Conservation (phyloP, 1,284 basidiomycete genomes). For the Amylostereum areolatum region DNA sequence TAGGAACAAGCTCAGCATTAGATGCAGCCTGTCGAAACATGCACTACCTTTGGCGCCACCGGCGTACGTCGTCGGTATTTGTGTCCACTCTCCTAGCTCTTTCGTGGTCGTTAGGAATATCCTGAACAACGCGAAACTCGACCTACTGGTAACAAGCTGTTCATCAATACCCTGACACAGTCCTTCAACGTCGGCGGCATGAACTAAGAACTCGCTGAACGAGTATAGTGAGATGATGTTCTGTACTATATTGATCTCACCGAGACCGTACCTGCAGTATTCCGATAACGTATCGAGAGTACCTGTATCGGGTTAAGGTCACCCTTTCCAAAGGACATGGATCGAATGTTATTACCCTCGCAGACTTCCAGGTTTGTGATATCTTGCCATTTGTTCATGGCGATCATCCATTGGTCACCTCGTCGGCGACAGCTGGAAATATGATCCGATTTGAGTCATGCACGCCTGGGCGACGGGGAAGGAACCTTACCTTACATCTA, state of each 20-base stretch:
- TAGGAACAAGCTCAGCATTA: background rate
- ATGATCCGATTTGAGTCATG: background rate
- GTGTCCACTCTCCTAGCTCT: conserved; percentile 91
- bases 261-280: conserved; percentile 62
- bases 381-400: conserved; percentile 99
- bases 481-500: conserved; percentile 80
- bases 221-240: background rate
- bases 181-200: conserved; percentile 98
- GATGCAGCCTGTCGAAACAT: background rate
- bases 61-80: conserved; percentile 93
- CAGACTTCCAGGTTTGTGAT: conserved; percentile 93
- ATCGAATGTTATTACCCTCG: conserved; percentile 44
- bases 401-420: conserved; percentile 83
- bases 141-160: conserved; percentile 77
- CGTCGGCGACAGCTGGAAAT: conserved; percentile 72
- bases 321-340: background rate
- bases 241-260: background rate
- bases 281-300: conserved; percentile 65
- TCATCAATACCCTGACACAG: conserved; percentile 96
- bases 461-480: background rate
- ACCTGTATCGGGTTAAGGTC: conserved; percentile 34
- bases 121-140: background rate
- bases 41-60: conserved; percentile 85
- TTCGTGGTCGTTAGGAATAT: background rate
- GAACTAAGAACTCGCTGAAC: conserved; percentile 87